These are phyloP conservation scores for Morella rubra DNA, from an alignment of 306 rosid species.

Conservation along the genomic window DNA sequence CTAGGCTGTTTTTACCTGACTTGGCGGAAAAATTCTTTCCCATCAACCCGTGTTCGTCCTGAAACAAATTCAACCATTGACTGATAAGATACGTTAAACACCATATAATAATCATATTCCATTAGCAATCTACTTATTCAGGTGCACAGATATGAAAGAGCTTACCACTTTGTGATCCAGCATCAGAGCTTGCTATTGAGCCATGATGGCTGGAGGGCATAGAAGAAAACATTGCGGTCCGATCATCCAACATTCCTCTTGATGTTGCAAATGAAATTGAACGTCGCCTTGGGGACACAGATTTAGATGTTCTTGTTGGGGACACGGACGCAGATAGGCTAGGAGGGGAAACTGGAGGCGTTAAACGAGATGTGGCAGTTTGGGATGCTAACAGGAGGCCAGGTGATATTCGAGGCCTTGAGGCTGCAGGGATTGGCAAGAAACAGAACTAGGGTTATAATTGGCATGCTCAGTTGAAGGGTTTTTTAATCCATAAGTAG, in stretches of 20 bases:
- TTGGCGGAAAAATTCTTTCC: conserved; percentile 95
- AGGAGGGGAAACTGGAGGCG: conserved; percentile 84
- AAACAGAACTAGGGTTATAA: conserved; percentile 14
- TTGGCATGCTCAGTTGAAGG: conserved; percentile 18
- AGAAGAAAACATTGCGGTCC: conserved; percentile 50
- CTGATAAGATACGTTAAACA: neutral
- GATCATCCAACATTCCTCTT: conserved; percentile 66
- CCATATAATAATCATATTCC: neutral
- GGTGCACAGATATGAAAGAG: conserved; percentile 11
- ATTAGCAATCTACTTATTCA: conserved; percentile 14
- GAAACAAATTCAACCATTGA: conserved; percentile 22
- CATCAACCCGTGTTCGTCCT: conserved; percentile 89
- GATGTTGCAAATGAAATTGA: conserved; percentile 67
- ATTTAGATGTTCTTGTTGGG: conserved; percentile 73
- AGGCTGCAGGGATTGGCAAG: conserved; percentile 29
- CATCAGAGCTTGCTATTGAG: conserved; percentile 49
- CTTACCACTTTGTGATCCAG: conserved; percentile 63
- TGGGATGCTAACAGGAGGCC: conserved; percentile 71
- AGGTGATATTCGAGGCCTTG: conserved; percentile 53
- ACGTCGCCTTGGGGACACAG: conserved; percentile 81
- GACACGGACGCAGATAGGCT: conserved; percentile 64
- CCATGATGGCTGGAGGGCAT: conserved; percentile 35
- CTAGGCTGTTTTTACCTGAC: conserved; percentile 65
- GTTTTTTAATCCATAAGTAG: conserved; percentile 16
- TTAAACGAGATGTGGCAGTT: conserved; percentile 66